phyloP scores from a whole-genome alignment of 2,329 filamentous ascomycete species.

The Aspergillus sergii region DNA sequence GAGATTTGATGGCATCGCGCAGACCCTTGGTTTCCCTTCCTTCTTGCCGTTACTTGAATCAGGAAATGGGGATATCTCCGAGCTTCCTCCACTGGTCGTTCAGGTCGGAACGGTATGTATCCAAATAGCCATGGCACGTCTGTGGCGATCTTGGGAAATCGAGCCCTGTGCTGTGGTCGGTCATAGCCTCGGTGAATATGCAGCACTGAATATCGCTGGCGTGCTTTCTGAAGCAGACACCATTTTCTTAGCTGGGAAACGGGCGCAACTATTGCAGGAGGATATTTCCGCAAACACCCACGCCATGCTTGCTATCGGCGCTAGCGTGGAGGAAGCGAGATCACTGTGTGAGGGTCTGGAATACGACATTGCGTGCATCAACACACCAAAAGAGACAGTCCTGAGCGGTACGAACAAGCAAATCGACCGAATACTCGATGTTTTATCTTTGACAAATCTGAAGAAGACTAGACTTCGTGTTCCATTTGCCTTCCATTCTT shows the following conservation, averaged over 20 bases:
- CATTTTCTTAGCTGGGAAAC: constrained; percentile 55
- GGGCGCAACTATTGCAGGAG: constrained; percentile 46
- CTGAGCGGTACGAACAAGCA: constrained; percentile 41
- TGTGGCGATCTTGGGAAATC: constrained; percentile 42
- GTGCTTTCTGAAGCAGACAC: constrained; percentile 39
- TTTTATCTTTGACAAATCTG: constrained; percentile 37
- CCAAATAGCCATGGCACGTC: constrained; percentile 43
- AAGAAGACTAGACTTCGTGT: constrained; percentile 47
- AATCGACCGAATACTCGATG: constrained; percentile 41
- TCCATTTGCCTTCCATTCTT: constrained; percentile 51
- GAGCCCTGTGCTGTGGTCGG: constrained; percentile 44
- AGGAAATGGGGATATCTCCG: constrained; percentile 33
- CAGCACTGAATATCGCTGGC: constrained; percentile 39
- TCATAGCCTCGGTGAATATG: constrained; percentile 47
- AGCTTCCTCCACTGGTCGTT: constrained; percentile 25
- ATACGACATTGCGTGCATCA: constrained; percentile 44
- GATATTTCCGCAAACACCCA: constrained; percentile 40
- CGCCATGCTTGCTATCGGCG: constrained; percentile 48
- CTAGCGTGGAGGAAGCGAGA: constrained; percentile 43
- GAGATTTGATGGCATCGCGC: constrained; percentile 34
- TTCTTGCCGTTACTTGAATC: constrained; percentile 40
- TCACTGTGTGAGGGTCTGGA: constrained; percentile 56
- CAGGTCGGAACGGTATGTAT: constrained; percentile 43
- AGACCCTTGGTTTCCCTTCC: constrained; percentile 39
- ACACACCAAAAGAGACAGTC: constrained; percentile 48